Conservation (phyloP, 2,329 filamentous ascomycete genomes). For the Ophiostoma piceae region DNA sequence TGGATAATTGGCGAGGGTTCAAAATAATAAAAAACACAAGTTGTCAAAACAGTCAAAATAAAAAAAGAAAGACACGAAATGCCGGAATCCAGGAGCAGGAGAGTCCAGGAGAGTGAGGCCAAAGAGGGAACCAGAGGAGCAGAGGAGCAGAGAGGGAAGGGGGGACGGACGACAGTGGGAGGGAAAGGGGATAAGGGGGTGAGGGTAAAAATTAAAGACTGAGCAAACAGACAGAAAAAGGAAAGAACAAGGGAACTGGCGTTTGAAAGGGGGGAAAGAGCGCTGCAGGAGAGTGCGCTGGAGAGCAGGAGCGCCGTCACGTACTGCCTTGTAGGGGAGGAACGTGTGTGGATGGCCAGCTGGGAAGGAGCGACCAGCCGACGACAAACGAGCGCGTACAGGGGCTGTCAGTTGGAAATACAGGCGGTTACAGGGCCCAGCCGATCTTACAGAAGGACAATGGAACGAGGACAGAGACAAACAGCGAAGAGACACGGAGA, state of each 20-base stretch:
- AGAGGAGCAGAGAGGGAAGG: neutral
- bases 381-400: neutral
- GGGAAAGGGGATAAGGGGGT: constrained; percentile 15
- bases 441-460: neutral
- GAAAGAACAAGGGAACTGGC: constrained; percentile 15
- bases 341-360: constrained; percentile 23
- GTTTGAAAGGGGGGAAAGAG: constrained; percentile 15
- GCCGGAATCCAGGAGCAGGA: constrained; percentile 4
- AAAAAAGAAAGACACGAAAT: constrained; percentile 3
- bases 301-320: constrained; percentile 16
- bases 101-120: neutral
- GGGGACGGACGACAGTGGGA: neutral
- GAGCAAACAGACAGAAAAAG: constrained; percentile 14
- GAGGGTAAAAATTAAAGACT: constrained; percentile 18
- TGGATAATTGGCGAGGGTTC: constrained; percentile 8
- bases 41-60: neutral
- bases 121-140: neutral
- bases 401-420: neutral
- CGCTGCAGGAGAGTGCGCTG: neutral
- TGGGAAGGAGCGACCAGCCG: constrained; percentile 13
- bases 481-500: neutral
- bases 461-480: neutral
- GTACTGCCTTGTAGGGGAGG: neutral
- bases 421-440: neutral
- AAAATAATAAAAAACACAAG: neutral